These are phyloP conservation scores for Chlorella vulgaris DNA, from an alignment of 139 green algal species.

Conservation along the genomic window DNA sequence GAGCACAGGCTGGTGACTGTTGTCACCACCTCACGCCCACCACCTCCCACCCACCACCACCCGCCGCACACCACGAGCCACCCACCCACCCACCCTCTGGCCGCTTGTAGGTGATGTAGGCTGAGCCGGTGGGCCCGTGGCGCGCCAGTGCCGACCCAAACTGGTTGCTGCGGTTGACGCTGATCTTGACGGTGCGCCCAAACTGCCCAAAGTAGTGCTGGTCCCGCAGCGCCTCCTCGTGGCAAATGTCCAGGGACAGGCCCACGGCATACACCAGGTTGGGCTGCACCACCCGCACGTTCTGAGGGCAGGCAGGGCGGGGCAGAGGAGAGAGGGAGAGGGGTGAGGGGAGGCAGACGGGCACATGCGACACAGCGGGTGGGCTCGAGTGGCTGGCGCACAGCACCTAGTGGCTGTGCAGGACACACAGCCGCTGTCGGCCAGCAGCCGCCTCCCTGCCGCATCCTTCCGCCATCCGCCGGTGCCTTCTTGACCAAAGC, in stretches of 20 bases:
- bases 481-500: no score
- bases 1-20: no score
- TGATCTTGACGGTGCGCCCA: slow-evolving; percentile 71
- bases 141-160: slow-evolving; percentile 31
- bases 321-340: neutral
- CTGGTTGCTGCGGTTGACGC: slow-evolving; percentile 68
- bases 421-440: no score
- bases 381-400: no score
- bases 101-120: slow-evolving; percentile 87
- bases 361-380: neutral
- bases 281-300: slow-evolving; percentile 90
- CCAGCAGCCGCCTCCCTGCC: no score
- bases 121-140: slow-evolving; percentile 72
- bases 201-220: slow-evolving; percentile 85
- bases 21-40: no score
- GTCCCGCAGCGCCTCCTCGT: slow-evolving; percentile 73
- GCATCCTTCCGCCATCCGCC: no score
- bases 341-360: neutral
- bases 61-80: neutral
- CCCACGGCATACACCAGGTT: slow-evolving; percentile 94
- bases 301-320: slow-evolving; percentile 45
- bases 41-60: neutral
- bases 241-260: slow-evolving; percentile 78
- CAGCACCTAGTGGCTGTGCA: no score
- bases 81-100: slow-evolving; percentile 6